These are phyloP conservation scores for Acer campestre DNA, from an alignment of 345 rosid genomes.

Conservation along the genomic window DNA sequence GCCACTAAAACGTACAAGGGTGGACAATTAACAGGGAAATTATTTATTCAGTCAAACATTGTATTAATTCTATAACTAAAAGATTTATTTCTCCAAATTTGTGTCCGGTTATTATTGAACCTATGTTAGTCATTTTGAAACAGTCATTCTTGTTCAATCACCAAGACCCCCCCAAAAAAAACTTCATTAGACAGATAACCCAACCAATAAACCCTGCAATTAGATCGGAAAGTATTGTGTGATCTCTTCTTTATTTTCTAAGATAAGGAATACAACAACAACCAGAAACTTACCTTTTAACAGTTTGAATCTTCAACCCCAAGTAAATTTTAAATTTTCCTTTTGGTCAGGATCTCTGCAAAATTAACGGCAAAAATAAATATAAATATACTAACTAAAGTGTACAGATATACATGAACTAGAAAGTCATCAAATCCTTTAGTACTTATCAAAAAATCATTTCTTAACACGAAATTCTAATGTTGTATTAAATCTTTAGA, in stretches of 20 bases:
- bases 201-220: constrained; percentile 36
- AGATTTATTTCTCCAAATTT: background rate
- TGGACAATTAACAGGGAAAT: background rate
- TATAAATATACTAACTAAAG: background rate
- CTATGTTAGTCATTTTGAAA: constrained; percentile 29
- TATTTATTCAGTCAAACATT: background rate
- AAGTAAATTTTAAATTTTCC: constrained; percentile 7
- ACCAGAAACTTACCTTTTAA: constrained; percentile 9
- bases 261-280: constrained; percentile 28
- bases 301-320: constrained; percentile 28
- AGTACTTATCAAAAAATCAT: background rate
- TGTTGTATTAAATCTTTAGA: no score
- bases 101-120: constrained; percentile 5
- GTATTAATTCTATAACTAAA: background rate
- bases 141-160: constrained; percentile 8
- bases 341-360: background rate
- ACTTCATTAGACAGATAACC: background rate
- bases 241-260: constrained; percentile 38
- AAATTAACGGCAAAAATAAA: no score
- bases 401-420: background rate
- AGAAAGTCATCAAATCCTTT: no score
- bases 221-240: constrained; percentile 36
- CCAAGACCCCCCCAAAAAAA: constrained; percentile 14
- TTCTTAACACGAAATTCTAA: no score
- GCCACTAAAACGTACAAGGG: constrained; percentile 9